Conservation (phyloP, 2,329 filamentous ascomycete genomes). For the Apiospora aurea region DNA sequence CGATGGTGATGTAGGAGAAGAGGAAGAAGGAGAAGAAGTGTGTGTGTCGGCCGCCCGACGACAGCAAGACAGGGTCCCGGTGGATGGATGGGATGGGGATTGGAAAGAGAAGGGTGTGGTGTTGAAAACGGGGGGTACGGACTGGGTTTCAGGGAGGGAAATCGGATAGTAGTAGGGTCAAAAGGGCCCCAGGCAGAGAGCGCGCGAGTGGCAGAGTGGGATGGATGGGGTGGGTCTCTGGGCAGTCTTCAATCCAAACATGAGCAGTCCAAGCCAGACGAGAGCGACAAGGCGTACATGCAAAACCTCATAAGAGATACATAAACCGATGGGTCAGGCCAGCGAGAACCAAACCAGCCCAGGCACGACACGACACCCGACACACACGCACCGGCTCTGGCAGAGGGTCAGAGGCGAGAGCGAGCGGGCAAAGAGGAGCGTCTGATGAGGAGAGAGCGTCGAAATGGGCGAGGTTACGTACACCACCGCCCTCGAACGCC, state of each 20-base stretch:
- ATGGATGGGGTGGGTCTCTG: conserved; percentile 15
- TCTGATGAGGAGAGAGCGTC: conserved; percentile 2
- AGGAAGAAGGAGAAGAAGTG: conserved; percentile 16
- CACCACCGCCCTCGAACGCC: conserved; percentile 18
- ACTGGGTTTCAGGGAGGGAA: conserved; percentile 27
- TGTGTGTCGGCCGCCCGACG: conserved; percentile 8
- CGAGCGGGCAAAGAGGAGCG: neutral
- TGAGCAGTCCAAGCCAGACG: neutral
- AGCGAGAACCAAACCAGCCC: conserved; percentile 8
- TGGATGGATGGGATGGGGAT: conserved; percentile 20
- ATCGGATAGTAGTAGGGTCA: conserved; percentile 22
- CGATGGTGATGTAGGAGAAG: conserved; percentile 9
- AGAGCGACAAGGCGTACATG: neutral
- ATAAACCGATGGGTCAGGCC: neutral
- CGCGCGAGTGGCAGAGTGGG: neutral
- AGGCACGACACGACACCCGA: conserved; percentile 16
- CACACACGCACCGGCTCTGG: conserved; percentile 15
- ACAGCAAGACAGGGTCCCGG: conserved; percentile 7
- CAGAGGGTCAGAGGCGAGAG: neutral
- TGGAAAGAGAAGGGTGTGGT: conserved; percentile 16
- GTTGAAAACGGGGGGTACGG: conserved; percentile 22
- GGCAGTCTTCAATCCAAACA: conserved; percentile 15
- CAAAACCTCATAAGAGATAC: conserved; percentile 6
- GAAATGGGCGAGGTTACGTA: conserved; percentile 25
- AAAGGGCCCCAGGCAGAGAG: conserved; percentile 20